A percentile compares a stretch with the other conserved stretches of the same genome.
Evolutionary conservation across 2,329 filamentous ascomycete genomes (phyloP).

Genomic region (Ustulina deusta): DNA sequence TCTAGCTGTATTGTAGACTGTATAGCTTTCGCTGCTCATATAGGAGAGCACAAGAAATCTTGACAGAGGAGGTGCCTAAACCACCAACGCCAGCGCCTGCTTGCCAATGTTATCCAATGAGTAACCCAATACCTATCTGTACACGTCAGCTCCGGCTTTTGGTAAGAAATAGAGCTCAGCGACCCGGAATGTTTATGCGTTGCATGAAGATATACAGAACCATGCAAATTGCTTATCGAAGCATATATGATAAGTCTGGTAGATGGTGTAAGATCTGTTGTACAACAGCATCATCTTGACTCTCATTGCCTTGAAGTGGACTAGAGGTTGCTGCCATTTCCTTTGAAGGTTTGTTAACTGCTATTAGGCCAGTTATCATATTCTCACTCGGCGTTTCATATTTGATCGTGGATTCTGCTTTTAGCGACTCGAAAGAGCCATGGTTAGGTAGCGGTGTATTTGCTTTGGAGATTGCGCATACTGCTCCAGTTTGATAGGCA

Average conservation of each 20-base stretch:
- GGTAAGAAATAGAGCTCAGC: background rate
- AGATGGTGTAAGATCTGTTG: slow-evolving; percentile 54
- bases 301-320: slow-evolving; percentile 30
- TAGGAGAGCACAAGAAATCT: background rate
- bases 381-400: background rate
- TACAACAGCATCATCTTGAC: slow-evolving; percentile 52
- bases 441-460: slow-evolving; percentile 24
- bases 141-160: slow-evolving; percentile 1
- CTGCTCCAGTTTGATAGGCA: slow-evolving; percentile 32
- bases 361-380: background rate
- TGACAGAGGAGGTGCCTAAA: slow-evolving; percentile 25
- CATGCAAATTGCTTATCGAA: slow-evolving; percentile 49
- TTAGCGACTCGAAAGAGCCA: background rate
- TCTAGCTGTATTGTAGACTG: slow-evolving; percentile 3
- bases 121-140: slow-evolving; percentile 26
- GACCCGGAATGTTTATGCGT: slow-evolving; percentile 23
- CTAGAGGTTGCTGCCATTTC: slow-evolving; percentile 33
- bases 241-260: slow-evolving; percentile 62
- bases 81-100: slow-evolving; percentile 39
- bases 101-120: slow-evolving; percentile 41
- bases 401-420: background rate
- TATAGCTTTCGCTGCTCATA: slow-evolving; percentile 5
- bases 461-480: slow-evolving; percentile 37
- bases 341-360: background rate
- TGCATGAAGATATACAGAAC: background rate